phyloP scores from a whole-genome alignment of 768 basidiomycete genomes.

The Suillus clintonianus region DNA sequence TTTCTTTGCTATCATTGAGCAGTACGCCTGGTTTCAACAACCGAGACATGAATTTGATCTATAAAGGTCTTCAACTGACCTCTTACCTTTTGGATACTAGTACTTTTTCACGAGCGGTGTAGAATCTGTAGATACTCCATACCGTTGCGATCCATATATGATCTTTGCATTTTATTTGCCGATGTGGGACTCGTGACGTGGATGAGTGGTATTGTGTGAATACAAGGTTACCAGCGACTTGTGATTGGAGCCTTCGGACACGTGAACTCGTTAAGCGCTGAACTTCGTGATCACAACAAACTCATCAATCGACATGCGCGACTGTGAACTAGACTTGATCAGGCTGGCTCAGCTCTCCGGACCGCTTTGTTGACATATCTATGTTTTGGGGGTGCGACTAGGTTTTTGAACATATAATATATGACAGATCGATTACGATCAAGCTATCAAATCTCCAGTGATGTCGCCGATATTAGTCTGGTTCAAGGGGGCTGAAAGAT shows the following conservation, averaged over 20 bases:
- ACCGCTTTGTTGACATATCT: no score
- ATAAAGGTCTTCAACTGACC: conserved; percentile 1
- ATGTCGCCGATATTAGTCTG: background rate
- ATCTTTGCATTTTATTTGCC: background rate
- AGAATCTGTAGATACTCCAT: background rate
- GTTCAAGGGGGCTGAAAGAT: background rate
- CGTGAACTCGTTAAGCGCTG: no score
- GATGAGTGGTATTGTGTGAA: background rate
- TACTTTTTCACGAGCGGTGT: background rate
- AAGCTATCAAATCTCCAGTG: background rate
- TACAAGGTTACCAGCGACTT: no score
- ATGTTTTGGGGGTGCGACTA: no score
- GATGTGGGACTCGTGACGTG: background rate
- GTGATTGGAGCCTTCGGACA: no score
- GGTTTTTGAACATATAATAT: no score
- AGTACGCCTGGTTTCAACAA: conserved; percentile 1
- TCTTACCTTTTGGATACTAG: background rate
- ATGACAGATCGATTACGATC: background rate
- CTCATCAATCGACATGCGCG: no score
- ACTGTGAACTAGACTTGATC: no score
- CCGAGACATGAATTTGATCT: background rate
- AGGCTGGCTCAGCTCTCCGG: no score
- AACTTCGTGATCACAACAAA: no score
- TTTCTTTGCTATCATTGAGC: background rate
- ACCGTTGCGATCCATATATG: background rate